Evolutionary conservation across 345 rosid genomes (phyloP).

Genomic region (Dipteronia sinensis): DNA sequence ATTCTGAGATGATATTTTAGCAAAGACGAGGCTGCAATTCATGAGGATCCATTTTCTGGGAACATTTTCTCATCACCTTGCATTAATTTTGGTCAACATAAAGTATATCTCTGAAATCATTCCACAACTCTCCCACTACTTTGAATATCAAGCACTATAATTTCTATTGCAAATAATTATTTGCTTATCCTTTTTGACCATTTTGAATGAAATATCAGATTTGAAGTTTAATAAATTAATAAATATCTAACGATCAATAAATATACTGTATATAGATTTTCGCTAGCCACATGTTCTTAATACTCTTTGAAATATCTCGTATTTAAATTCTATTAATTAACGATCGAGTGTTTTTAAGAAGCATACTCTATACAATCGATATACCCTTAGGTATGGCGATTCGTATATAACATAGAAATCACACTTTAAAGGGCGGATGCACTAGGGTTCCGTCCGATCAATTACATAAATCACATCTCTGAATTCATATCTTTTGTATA

Average conservation of each 20-base stretch:
- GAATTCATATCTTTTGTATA: background rate
- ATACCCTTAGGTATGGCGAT: no score
- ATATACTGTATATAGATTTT: background rate
- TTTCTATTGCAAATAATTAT: background rate
- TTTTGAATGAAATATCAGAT: no score
- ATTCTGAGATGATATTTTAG: conserved; percentile 9
- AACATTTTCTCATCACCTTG: background rate
- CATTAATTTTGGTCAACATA: conserved; percentile 14
- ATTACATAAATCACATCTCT: background rate
- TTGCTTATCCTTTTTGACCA: background rate
- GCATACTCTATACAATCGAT: no score
- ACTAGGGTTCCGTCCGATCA: no score
- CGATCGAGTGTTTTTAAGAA: no score
- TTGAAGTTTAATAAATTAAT: background rate
- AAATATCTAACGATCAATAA: background rate
- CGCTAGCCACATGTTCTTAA: background rate
- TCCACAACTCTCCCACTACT: conserved; percentile 20
- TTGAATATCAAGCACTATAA: background rate
- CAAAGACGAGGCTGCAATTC: background rate
- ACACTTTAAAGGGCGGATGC: no score
- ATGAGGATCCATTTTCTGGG: conserved; percentile 11
- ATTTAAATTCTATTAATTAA: no score
- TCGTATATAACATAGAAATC: no score
- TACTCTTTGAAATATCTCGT: background rate
- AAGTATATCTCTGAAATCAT: conserved; percentile 16